A percentile compares a stretch with the other conserved stretches of the same genome.
Evolutionary conservation across 495 filamentous ascomycete genomes (phyloP).

Genomic region (Ramalina peruviana): DNA sequence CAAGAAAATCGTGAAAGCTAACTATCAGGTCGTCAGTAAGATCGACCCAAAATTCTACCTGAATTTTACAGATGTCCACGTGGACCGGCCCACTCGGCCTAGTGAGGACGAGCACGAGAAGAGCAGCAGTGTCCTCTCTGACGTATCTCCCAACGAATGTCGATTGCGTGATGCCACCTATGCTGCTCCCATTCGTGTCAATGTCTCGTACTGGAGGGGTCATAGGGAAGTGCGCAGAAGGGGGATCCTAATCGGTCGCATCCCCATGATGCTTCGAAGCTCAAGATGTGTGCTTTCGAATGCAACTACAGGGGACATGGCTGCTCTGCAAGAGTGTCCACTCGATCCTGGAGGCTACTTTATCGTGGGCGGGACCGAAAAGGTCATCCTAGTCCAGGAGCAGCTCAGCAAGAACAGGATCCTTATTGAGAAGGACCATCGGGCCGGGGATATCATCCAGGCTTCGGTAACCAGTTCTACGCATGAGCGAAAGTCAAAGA

Average conservation of each 20-base stretch:
- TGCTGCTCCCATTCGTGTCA: slow-evolving; percentile 79
- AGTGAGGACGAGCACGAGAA: slow-evolving; percentile 42
- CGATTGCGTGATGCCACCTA: slow-evolving; percentile 92
- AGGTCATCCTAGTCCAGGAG: slow-evolving; percentile 96
- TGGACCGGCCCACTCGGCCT: slow-evolving; percentile 61
- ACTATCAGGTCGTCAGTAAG: slow-evolving; percentile 73
- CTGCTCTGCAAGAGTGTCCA: slow-evolving; percentile 78
- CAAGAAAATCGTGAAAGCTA: slow-evolving; percentile 88
- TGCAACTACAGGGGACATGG: slow-evolving; percentile 73
- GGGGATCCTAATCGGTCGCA: slow-evolving; percentile 66
- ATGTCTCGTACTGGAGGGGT: slow-evolving; percentile 73
- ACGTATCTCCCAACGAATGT: slow-evolving; percentile 81
- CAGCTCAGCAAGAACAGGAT: slow-evolving; percentile 97
- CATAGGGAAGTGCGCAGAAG: slow-evolving; percentile 51
- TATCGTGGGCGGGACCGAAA: slow-evolving; percentile 92
- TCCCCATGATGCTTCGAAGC: slow-evolving; percentile 95
- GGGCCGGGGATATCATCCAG: slow-evolving; percentile 71
- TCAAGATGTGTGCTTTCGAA: slow-evolving; percentile 75
- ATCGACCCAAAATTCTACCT: slow-evolving; percentile 76
- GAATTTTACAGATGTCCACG: slow-evolving; percentile 69
- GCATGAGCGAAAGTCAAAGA: slow-evolving; percentile 93
- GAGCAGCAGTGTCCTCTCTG: slow-evolving; percentile 25
- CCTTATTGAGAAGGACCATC: slow-evolving; percentile 82
- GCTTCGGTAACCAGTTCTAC: slow-evolving; percentile 91
- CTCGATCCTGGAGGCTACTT: slow-evolving; percentile 97